phyloP scores from a whole-genome alignment of 805 yeast species.

The Kregervanrija fluxuum region DNA sequence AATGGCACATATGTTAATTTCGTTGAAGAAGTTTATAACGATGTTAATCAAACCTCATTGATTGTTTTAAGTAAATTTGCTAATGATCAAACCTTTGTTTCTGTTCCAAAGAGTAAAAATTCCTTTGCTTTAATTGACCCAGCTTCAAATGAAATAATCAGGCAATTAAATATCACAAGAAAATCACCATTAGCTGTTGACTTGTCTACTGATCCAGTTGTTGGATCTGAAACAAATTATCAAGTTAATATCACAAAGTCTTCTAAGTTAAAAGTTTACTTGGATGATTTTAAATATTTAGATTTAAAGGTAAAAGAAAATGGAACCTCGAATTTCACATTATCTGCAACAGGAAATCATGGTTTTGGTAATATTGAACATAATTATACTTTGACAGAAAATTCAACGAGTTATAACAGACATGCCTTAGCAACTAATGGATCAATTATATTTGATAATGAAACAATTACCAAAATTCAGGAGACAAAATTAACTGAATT shows the following conservation, averaged over 20 bases:
- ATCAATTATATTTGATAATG: slow-evolving; percentile 23
- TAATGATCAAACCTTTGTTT: slow-evolving; percentile 27
- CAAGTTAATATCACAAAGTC: slow-evolving; percentile 24
- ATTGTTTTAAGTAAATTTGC: slow-evolving; percentile 35
- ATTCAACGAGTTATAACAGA: slow-evolving; percentile 21
- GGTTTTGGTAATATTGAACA: slow-evolving; percentile 36
- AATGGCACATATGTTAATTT: slow-evolving; percentile 31
- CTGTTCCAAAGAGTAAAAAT: slow-evolving; percentile 19
- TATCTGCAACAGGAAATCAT: slow-evolving; percentile 38
- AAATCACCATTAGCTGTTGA: slow-evolving; percentile 26
- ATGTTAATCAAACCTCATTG: slow-evolving; percentile 31
- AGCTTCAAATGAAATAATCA: slow-evolving; percentile 10
- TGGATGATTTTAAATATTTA: slow-evolving; percentile 20
- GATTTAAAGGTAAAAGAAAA: slow-evolving; percentile 29
- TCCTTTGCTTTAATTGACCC: slow-evolving; percentile 22
- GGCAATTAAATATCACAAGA: slow-evolving; percentile 15
- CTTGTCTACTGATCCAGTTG: slow-evolving; percentile 13
- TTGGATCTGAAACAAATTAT: slow-evolving; percentile 20
- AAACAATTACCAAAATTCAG: slow-evolving; percentile 2
- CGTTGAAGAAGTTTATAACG: slow-evolving; percentile 24
- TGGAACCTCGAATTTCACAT: slow-evolving; percentile 37
- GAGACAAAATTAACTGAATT: too few species aligned
- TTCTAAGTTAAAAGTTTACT: slow-evolving; percentile 7
- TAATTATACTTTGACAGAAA: slow-evolving; percentile 24
- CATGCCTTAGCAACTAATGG: slow-evolving; percentile 28